A percentile compares a stretch with the other conserved stretches of the same genome.
phyloP scores from a whole-genome alignment of 192 early-diverging fungal species.

The Umbelopsis sp. region DNA sequence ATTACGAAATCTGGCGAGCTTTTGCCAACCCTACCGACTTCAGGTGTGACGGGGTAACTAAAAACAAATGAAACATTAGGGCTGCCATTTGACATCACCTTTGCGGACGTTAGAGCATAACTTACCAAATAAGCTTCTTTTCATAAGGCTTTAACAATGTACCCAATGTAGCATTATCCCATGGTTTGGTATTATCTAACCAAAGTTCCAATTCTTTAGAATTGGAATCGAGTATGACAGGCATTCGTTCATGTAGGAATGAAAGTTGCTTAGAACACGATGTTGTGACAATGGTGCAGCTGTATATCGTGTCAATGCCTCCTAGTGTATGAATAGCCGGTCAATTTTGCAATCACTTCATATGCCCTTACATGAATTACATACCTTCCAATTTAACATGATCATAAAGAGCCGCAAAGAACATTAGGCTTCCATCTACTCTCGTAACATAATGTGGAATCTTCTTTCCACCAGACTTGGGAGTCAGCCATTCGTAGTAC shows the following conservation, averaged over 20 bases:
- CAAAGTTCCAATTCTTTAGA: conserved; percentile 43
- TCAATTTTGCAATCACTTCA: background rate
- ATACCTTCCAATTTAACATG: conserved; percentile 35
- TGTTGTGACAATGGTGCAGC: conserved; percentile 57
- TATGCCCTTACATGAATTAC: background rate
- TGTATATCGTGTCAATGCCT: conserved; percentile 37
- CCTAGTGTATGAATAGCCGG: background rate
- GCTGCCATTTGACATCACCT: background rate
- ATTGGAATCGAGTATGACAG: conserved; percentile 51
- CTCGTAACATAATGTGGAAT: conserved; percentile 50
- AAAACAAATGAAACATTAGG: conserved; percentile 12
- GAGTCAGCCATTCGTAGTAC: conserved; percentile 60
- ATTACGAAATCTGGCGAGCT: conserved; percentile 47
- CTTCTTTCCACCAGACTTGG: conserved; percentile 35
- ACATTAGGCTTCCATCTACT: conserved; percentile 47
- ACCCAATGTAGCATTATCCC: conserved; percentile 36
- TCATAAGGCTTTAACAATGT: conserved; percentile 49
- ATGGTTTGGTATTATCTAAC: conserved; percentile 44
- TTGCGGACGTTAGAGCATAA: background rate
- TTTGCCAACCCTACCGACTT: conserved; percentile 46
- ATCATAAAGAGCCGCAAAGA: conserved; percentile 55
- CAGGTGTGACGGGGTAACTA: conserved; percentile 53
- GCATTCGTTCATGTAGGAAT: conserved; percentile 62
- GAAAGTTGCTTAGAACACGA: conserved; percentile 38
- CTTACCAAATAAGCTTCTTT: conserved; percentile 37